Base-by-base conservation (phyloP, 352 stramenopile species). In the Globisporangium echinulatum region DNA sequence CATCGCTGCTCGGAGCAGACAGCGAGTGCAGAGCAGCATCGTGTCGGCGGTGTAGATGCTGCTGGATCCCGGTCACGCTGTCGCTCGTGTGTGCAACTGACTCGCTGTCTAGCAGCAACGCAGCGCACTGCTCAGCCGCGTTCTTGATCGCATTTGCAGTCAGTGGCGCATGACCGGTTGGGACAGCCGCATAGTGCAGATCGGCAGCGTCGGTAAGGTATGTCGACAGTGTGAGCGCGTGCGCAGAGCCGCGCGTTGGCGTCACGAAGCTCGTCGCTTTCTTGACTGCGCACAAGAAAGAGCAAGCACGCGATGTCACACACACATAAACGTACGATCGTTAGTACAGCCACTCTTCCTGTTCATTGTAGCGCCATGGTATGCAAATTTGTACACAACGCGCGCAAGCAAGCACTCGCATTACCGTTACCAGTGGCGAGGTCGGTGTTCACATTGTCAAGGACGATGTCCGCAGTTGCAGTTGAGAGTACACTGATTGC, bases 121-220 rank as follows among this genome's bases (percentile, higher is more conserved):
- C 39, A 39, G 17, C 42, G n/a, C 48, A 78, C 50, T 75, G 66
- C 7, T 62, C 63, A 6, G 64, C 70, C 7, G 65, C 71, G n/a
- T 52, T 69, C 58, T 87, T 90, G 54, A 90, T 81, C 11, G 60
- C 70, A 1, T 25, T 51, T 1, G 83, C 80, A n/a, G 72, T 64
- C 40, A 90, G 47, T 10, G 72, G 52, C 17, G 56, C 25, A 43
- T 75, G 65, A 0, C 81, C 78, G 5, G 77, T 53, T 5, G 53
- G 57, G 9, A 93, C 62, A 17, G 88, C 72, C 0, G 67, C 75
- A n/a, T 88, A 92, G 61, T 94, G 82, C 40, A 94, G 56, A 61
- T 91, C 70, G 0, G 82, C 78, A 1, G 82, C 74, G 48, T 87
- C 75, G 4, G 82, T 94, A 56, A 94, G 47, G 60, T 77, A 87